phyloP scores from a whole-genome alignment of 176 grass and related monocot genomes.

The Lolium perenne region DNA sequence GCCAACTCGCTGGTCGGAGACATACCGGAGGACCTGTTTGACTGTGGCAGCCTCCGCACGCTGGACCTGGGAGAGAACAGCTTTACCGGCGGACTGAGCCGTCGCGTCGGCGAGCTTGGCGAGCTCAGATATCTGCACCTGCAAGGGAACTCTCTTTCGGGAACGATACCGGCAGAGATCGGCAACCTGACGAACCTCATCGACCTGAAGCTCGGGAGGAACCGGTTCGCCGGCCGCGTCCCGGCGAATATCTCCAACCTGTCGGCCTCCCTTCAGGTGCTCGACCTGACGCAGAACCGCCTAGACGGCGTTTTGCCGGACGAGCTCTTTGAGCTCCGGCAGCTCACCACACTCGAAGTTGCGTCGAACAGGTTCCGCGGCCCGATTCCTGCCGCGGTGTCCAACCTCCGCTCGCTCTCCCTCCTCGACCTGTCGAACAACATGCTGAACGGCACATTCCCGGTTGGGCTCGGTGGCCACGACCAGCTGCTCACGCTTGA shows the following conservation, averaged over 20 bases:
- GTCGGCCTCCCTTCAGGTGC: constrained; percentile 50
- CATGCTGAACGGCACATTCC: constrained; percentile 66
- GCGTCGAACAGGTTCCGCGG: constrained; percentile 65
- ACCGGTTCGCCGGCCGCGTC: constrained; percentile 56
- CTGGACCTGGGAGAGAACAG: constrained; percentile 49
- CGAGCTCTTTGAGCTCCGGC: constrained; percentile 52
- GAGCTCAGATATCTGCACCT: constrained; percentile 55
- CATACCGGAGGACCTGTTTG: constrained; percentile 79
- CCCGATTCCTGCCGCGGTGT: constrained; percentile 56
- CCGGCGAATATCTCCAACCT: constrained; percentile 58
- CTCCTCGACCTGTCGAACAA: constrained; percentile 68
- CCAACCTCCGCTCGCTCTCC: constrained; percentile 65
- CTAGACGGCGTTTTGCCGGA: constrained; percentile 51
- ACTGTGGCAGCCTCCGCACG: constrained; percentile 52
- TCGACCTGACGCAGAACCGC: constrained; percentile 54
- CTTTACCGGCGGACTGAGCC: constrained; percentile 61
- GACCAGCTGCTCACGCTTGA: constrained; percentile 64
- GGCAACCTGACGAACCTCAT: constrained; percentile 68
- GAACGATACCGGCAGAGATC: constrained; percentile 67
- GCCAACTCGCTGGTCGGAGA: constrained; percentile 47
- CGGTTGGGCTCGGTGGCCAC: constrained; percentile 50
- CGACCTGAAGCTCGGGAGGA: constrained; percentile 32
- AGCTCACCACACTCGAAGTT: constrained; percentile 49
- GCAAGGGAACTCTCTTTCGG: constrained; percentile 62
- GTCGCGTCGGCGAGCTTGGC: constrained; percentile 44